Conservation (phyloP, 106 monocot genomes). For the Allium cepa region DNA sequence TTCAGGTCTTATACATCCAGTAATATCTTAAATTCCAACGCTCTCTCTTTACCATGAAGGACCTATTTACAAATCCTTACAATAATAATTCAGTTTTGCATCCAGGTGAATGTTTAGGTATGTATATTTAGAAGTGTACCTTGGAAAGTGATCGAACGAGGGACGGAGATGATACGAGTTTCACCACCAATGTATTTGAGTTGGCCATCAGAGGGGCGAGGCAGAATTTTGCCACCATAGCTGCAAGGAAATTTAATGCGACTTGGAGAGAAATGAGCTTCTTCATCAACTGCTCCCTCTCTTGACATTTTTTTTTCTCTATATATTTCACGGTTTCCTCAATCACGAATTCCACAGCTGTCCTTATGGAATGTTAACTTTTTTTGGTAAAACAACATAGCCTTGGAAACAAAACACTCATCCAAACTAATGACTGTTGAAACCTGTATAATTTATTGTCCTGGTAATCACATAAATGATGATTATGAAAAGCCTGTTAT, state of each 20-base stretch:
- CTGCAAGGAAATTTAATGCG: slow-evolving; percentile 51
- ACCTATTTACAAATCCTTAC: background rate
- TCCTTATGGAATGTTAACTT: no score
- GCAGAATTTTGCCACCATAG: slow-evolving; percentile 55
- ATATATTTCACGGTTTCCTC: no score
- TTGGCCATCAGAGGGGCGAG: slow-evolving; percentile 42
- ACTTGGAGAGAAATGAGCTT: slow-evolving; percentile 7
- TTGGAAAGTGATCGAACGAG: slow-evolving; percentile 34
- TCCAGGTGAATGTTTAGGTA: background rate
- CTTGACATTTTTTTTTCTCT: background rate
- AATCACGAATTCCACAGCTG: no score
- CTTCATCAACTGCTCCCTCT: background rate
- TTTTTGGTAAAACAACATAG: no score
- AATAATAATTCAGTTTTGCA: background rate
- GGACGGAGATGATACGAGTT: slow-evolving; percentile 41
- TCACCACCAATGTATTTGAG: slow-evolving; percentile 61
- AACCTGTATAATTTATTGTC: no score
- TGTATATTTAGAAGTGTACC: slow-evolving; percentile 6
- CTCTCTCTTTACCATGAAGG: background rate
- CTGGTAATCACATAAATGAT: no score
- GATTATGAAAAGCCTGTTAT: no score
- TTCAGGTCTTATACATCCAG: no score
- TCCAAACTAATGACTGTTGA: no score
- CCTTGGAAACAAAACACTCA: no score
- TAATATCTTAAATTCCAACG: no score